Evolutionary conservation across 2,329 filamentous ascomycete species (phyloP), one percentile per base, ranked within the genome.

Genomic region (Paraconiothyrium brasiliense): DNA sequence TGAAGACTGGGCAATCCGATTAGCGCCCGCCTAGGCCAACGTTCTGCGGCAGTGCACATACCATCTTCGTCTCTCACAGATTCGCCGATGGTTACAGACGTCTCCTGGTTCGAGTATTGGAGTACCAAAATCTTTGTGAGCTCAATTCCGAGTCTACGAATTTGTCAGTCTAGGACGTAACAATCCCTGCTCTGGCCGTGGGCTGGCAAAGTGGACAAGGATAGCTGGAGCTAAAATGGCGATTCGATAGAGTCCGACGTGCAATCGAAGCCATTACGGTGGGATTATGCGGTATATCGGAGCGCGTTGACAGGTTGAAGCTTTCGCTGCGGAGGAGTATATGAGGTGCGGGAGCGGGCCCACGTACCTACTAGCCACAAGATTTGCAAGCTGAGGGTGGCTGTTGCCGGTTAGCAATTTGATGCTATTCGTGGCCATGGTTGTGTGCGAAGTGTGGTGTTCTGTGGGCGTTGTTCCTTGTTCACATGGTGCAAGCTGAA

Each of bases 61-160:
- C 89, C 89, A 87, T 98, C 94, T 85, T 98, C 94, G 78, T 98
- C 94, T 81, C 94, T 88, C 58, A 98, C 94, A 66, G 92, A 96
- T 83, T 98, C 94, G 77, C 94, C 94, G 72, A 97, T 96, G 22
- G 93, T 97, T 60, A 98, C 93, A 70, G 90, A 92, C 55, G 91
- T 94, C 78, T 95, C 92, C 74, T 93, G 91, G 79, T 94, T 94
- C 51, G 92, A 94, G 82, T 94, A 93, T 77, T 94, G 92, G 64
- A 94, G 84, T 66, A 90, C 90, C 83, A 93, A 87, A 50, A 91
- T 92, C 82, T 92, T 92, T 65, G 90, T 90, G 71, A 93, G 85
- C 72, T 92, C 88, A 72, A 93, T 91, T 69, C 91, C 90, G 63
- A 93, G 86, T 74, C 90, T 92, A 76, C 52, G 22, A 55, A 55